phyloP scores from a whole-genome alignment of 768 basidiomycete species.

The Antrodiella citrinella region DNA sequence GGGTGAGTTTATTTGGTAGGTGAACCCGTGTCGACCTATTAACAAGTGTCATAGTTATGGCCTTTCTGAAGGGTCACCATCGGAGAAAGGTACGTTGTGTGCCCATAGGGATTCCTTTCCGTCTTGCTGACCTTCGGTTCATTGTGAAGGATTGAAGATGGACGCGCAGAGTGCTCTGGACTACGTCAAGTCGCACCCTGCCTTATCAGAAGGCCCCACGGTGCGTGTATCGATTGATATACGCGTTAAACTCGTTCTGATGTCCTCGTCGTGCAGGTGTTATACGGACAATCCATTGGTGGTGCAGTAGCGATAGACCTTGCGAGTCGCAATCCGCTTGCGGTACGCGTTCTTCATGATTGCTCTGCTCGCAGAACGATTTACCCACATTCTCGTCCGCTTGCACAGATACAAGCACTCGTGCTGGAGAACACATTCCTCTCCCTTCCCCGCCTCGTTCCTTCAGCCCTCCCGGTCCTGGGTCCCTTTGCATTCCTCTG shows the following conservation, averaged over 20 bases:
- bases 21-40: neutral
- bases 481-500: slow-evolving; percentile 71
- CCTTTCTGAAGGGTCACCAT: slow-evolving; percentile 76
- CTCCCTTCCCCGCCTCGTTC: slow-evolving; percentile 77
- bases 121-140: no score
- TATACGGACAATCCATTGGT: slow-evolving; percentile 85
- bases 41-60: slow-evolving; percentile 57
- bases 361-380: neutral
- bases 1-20: neutral
- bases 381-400: neutral
- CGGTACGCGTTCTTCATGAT: slow-evolving; percentile 31
- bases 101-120: neutral
- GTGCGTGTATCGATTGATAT: slow-evolving; percentile 30
- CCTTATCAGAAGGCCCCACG: slow-evolving; percentile 57
- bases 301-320: slow-evolving; percentile 91
- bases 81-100: slow-evolving; percentile 68
- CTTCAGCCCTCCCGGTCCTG: slow-evolving; percentile 66
- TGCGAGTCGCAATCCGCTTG: slow-evolving; percentile 64
- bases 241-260: neutral
- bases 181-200: slow-evolving; percentile 56
- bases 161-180: slow-evolving; percentile 84
- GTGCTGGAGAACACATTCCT: slow-evolving; percentile 93
- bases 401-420: slow-evolving; percentile 23
- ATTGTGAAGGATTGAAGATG: slow-evolving; percentile 55
- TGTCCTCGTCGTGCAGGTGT: slow-evolving; percentile 33